These are phyloP conservation scores for Flaveria bidentis DNA, from an alignment of 129 eudicot species.

Conservation along the genomic window DNA sequence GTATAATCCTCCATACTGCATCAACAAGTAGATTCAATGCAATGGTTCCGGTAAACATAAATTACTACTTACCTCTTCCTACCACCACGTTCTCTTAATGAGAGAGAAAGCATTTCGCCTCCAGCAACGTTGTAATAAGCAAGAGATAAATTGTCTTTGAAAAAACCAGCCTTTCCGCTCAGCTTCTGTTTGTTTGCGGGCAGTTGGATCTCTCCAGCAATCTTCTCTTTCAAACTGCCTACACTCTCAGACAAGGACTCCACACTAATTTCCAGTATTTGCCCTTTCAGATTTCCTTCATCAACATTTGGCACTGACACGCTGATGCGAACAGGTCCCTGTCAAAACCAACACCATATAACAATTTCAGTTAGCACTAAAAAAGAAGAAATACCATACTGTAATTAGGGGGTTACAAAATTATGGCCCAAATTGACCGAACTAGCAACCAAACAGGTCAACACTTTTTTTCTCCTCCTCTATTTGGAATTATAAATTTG, in stretches of 20 bases:
- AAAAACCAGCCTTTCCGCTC: conserved; percentile 84
- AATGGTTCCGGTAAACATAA: background rate
- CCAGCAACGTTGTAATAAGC: conserved; percentile 73
- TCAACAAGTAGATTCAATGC: conserved; percentile 6
- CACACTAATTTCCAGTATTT: conserved; percentile 61
- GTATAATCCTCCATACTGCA: background rate
- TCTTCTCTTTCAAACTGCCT: conserved; percentile 77
- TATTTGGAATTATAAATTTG: too few relatives aligned
- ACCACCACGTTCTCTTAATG: conserved; percentile 90
- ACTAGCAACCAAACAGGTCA: too few relatives aligned
- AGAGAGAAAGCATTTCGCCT: conserved; percentile 61
- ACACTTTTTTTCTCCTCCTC: too few relatives aligned
- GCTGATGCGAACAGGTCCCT: conserved; percentile 75
- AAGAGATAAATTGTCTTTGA: conserved; percentile 79
- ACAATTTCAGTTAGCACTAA: background rate
- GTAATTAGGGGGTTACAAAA: background rate
- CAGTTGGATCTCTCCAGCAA: conserved; percentile 80
- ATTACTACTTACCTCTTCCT: conserved; percentile 56
- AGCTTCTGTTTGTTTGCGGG: conserved; percentile 85
- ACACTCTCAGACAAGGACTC: conserved; percentile 65
- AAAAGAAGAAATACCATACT: background rate
- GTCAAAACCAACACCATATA: conserved; percentile 17
- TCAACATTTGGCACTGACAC: conserved; percentile 77
- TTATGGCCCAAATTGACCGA: background rate
- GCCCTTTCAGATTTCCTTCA: conserved; percentile 89